A percentile compares a stretch with the other conserved stretches of the same genome.
These are phyloP conservation scores for Suillus hirtellus DNA, from an alignment of 768 basidiomycete species.

Conservation along the genomic window DNA sequence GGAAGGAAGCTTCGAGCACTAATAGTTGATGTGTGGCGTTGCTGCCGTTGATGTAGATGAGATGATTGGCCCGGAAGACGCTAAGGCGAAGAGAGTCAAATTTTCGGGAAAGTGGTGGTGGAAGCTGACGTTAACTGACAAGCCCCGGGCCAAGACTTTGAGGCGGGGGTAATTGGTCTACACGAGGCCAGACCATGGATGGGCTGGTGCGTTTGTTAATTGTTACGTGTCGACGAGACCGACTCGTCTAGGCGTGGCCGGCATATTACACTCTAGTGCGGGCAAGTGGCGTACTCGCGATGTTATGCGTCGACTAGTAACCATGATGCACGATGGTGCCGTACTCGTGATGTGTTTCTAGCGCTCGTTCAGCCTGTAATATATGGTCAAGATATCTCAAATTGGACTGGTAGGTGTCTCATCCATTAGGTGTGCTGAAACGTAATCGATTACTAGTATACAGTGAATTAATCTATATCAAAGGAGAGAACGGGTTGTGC, in stretches of 20 bases:
- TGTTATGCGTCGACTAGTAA: no score
- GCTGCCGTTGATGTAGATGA: background rate
- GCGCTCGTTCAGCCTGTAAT: no score
- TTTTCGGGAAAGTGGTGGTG: background rate
- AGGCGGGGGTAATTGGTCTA: background rate
- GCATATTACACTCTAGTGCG: no score
- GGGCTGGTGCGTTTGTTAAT: background rate
- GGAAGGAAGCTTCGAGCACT: background rate
- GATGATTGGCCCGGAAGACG: background rate
- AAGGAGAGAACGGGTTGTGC: background rate
- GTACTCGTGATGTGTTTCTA: no score
- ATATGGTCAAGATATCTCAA: no score
- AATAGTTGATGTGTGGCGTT: background rate
- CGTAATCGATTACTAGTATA: background rate
- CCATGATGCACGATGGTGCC: no score
- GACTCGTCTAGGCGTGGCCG: no score
- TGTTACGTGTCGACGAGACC: background rate
- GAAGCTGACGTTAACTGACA: background rate
- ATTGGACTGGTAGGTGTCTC: no score
- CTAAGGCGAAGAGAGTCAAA: background rate
- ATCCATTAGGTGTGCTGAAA: background rate
- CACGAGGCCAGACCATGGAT: background rate
- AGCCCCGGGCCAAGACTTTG: background rate
- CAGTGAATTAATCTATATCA: background rate
- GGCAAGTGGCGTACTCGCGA: no score